Evolutionary conservation across 129 eudicot genomes (phyloP).

Genomic region (Rutidosis leptorrhynchoides): DNA sequence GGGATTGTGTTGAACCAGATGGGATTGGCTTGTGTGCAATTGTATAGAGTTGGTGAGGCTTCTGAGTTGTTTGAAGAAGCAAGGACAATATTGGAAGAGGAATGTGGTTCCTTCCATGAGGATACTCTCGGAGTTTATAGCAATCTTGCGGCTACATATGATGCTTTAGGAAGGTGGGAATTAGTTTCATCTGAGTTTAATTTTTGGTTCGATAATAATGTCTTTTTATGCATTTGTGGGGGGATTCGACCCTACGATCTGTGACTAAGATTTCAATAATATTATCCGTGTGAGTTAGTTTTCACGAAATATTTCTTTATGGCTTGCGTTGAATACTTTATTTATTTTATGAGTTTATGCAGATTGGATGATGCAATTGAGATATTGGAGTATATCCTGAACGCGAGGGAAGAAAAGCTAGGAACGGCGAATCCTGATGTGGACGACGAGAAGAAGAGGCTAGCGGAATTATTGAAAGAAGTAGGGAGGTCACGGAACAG

Average conservation of each 20-base stretch:
- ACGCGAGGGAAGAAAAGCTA: slow-evolving; percentile 90
- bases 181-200: no score
- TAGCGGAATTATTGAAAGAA: slow-evolving; percentile 90
- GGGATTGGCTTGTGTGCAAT: slow-evolving; percentile 93
- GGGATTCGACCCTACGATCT: no score
- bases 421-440: slow-evolving; percentile 98
- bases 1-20: slow-evolving; percentile 94
- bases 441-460: slow-evolving; percentile 88
- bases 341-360: no score
- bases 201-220: no score
- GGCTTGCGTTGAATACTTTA: no score
- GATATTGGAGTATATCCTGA: slow-evolving; percentile 84
- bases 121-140: slow-evolving; percentile 98
- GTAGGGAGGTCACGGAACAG: slow-evolving; percentile 85
- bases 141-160: slow-evolving; percentile 99
- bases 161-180: slow-evolving; percentile 96
- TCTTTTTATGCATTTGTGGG: no score
- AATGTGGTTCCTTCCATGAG: slow-evolving; percentile 92
- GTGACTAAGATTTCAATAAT: no score
- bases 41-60: slow-evolving; percentile 91
- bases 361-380: slow-evolving; percentile 97
- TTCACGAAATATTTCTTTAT: no score
- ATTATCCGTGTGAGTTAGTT: no score
- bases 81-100: slow-evolving; percentile 81
- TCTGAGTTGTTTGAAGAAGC: slow-evolving; percentile 98